Evolutionary conservation across 73 alveolate genomes (phyloP), one percentile per base, ranked within the genome.

Genomic region (Blepharisma stoltei): DNA sequence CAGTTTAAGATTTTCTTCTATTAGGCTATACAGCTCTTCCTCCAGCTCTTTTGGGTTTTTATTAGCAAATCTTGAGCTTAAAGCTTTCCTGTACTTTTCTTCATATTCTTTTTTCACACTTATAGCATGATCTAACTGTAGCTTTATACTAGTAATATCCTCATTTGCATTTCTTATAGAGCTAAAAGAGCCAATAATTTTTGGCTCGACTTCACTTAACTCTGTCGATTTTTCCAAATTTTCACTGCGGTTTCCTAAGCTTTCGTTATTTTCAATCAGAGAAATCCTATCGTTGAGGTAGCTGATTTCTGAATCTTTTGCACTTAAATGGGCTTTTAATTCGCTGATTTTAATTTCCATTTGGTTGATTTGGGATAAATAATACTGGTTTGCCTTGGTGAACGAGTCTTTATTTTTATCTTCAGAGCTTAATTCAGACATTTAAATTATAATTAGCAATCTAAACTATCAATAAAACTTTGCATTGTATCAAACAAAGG

Each of bases 291-390:
- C 23, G 11, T 14, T 18, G 14, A 60, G 46, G 23, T 60, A 60
- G 23, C 23, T 38, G 0, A 60, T 60, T 60, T 60, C 73, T 8
- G 23, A 60, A 38, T 60, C 73, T 60, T 60, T 60, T 5, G 73
- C 73, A 9, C 5, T n/a, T 14, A 60, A 25, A 8, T 60, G 73
- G 45, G 73, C 73, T 60, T 25, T 14, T 60, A 60, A 25, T 25
- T 60, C 73, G 46, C 73, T 60, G 14, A 60, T 60, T 60, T 60
- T 60, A 18, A 60, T 60, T 60, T 60, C 73, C 73, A 60, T 60
- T 60, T n/a, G 23, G 46, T 25, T 60, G 23, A 60, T n/a, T 38
- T 60, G 73, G 73, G 73, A n/a, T 14, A 60, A 14, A 25, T 60
- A 60, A 38, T 60, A 60, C 23, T 60, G 73, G 23, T 60, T 60